Percentiles rank a stretch among this genome's conserved stretches.
Evolutionary conservation across 768 basidiomycete species (phyloP).

Genomic region (Rhodotorula sphaerocarpa): DNA sequence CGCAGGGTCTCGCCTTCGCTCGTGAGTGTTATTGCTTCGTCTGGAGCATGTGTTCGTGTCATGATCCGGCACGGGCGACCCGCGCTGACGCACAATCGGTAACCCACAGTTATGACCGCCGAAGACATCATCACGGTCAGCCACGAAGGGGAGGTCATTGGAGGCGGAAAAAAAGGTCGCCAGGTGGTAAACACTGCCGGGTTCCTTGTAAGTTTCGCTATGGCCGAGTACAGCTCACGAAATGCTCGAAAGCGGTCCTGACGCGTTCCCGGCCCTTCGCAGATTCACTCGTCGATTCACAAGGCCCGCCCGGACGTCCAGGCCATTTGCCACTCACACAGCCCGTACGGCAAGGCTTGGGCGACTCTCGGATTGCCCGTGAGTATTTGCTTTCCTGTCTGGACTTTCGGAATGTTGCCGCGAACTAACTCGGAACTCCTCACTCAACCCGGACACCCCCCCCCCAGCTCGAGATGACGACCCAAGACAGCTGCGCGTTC

Average conservation of each 20-base stretch:
- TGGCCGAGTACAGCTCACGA: background rate
- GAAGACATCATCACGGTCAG: slow-evolving; percentile 38
- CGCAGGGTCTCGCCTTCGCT: slow-evolving; percentile 4
- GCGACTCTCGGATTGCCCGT: slow-evolving; percentile 51
- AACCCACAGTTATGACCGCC: slow-evolving; percentile 13
- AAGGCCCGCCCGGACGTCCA: slow-evolving; percentile 48
- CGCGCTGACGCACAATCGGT: background rate
- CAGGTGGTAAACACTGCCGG: slow-evolving; percentile 45
- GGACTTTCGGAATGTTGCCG: slow-evolving; percentile 14
- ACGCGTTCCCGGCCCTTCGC: background rate
- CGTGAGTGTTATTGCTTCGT: no score
- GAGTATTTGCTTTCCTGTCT: no score
- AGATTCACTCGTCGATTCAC: slow-evolving; percentile 5
- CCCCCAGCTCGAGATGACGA: slow-evolving; percentile 45
- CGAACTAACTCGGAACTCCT: background rate
- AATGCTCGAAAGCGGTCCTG: no score
- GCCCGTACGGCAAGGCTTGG: slow-evolving; percentile 50
- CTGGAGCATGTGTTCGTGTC: background rate
- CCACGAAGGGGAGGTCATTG: slow-evolving; percentile 44
- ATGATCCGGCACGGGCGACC: background rate
- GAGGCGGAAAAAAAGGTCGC: slow-evolving; percentile 42
- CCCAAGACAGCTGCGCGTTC: slow-evolving; percentile 47
- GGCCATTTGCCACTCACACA: slow-evolving; percentile 29
- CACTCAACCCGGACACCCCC: background rate
- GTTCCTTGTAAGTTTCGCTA: slow-evolving; percentile 44